Base-by-base conservation (phyloP, 495 filamentous ascomycete species). In the Aspergillus heteromorphus region DNA sequence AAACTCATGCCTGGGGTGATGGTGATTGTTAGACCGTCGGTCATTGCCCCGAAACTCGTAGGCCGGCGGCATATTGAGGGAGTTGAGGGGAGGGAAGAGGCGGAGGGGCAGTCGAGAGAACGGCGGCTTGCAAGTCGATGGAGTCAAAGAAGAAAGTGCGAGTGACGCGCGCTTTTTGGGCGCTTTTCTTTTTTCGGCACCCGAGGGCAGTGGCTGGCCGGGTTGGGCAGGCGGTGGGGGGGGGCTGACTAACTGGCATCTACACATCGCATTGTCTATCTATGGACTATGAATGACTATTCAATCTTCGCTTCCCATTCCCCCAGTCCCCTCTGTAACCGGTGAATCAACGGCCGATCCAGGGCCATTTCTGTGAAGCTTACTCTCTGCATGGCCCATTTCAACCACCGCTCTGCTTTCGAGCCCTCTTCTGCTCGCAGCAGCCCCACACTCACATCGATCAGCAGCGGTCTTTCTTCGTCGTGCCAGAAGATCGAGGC, bases 401-500 rank as follows among this genome's bases (percentile, higher is more conserved):
- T 73, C 42, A 89, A 49, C 79, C 80, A 85, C 3, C 68, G 56
- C 65, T 84, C 79, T 8, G 79, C 83, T 43, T 79, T 72, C 0
- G 80, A 76, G 2, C 82, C 82, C 42, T 74, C 71, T 2, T 48
- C 45, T 0, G 77, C 76, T 36, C 75, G 73, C 14, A 89, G 59
- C 51, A 88, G 57, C 7, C 85, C 86, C 11, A 80, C 74, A 53
- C 83, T 86, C 8, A 87, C 82, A 65, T 88, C 86, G 25, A 89
- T 71, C n/a, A 88, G 48, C 0, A 73, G 70, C 6, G 81, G 79
- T 30, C 84, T 75, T 57, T 66, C 65, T 21, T 74, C 68, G 38
- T 78, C 76, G 62, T 83, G 79, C 80, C 82, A 89, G 64, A 88
- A 89, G 1, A 84, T 76, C 0, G 77, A 85, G 0, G 86, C 85